Base-by-base conservation (phyloP, 768 basidiomycete species). In the Serendipita sp. region DNA sequence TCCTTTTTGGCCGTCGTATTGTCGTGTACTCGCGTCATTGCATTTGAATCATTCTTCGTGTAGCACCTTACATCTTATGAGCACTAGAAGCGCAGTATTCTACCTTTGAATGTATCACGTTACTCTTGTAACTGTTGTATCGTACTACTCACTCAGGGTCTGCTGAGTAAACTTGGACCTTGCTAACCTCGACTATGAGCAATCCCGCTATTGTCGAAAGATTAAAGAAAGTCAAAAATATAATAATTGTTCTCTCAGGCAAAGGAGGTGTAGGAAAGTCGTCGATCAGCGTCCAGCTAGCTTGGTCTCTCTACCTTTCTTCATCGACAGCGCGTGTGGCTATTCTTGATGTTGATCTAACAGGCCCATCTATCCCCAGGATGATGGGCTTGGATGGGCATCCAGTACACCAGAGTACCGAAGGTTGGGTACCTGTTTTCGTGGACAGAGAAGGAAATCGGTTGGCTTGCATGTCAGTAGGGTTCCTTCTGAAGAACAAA, bases 211-310 rank as follows among this genome's bases (percentile, higher is more conserved):
- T 91, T 64, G 79, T 84, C 24, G 77, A 83, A 69, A 86, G 94
- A 45, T 78, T 98, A 16, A 75, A 78, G 65, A 76, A 78, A 1
- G 83, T 99, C 69, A 86, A 86, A 69, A 82, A 92, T 70, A 83
- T 99, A 72, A 84, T 99, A 68, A 84, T 98, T 67, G 92, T 99
- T 65, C 81, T 94, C 45, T 91, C 93, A 0, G 96, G 96, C 5
- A 99, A 99, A 74, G 96, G 96, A 38, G 96, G 79, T 62, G 96
- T 98, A 46, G 96, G 96, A 65, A 99, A 99, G 76, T 97, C 94
- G n/a, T 95, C 92, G 0, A 87, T 97, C 28, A 85, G 92, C 1
- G 83, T 87, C 4, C 96, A 98, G 70, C 81, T 98, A 35, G 94
- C 96, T 0, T 81, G 98, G 60, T 89, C 85, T 67, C 83, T 99